Base-by-base conservation (phyloP, 208 protist genomes). In the Acanthamoeba royreba region DNA sequence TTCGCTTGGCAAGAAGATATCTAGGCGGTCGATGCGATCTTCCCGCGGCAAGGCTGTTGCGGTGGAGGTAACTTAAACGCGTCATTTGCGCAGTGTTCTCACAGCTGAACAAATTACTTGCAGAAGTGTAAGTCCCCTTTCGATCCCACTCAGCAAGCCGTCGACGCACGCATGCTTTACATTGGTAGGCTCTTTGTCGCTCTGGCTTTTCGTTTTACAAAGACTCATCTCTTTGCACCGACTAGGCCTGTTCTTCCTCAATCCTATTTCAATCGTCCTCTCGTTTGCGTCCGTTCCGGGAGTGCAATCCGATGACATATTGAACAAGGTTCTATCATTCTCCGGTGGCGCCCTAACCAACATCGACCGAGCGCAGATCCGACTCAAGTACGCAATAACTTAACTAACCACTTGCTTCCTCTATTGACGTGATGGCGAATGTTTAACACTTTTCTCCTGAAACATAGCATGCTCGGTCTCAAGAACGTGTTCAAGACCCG, bases 281-380 rank as follows among this genome's bases (percentile, higher is more conserved):
- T 92, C 86, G 3, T 92, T 92, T 28, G 55, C 58, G 19, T 92
- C 86, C 19, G 58, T 77, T 8, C 58, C 86, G 4, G 86, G 86
- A 49, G 61, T 92, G 22, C 5, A 92, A 58, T 92, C 86, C 15
- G 86, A 92, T 43, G 58, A 77, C 33, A 66, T 77, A 19, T 40
- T 92, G 53, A 92, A 92, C 86, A 92, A 92, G 61, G 86, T 92
- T 28, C 86, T 92, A 9, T 77, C 55, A 13, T 92, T 79, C 58
- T 69, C 58, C 28, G 86, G 86, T 40, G 86, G 86, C 1, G 86
- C 86, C 2, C 53, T 92, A 4, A 92, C 86, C 86, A 92, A 66
- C 58, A 92, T 92, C 86, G 86, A 92, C 15, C 8, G 46, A 7
- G 86, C 86, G 4, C 61, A 66, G 40, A 92, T 92, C 42, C 4